These are phyloP conservation scores for Hyaloperonospora arabidopsidis DNA, from an alignment of 352 stramenopile genomes.

Conservation along the genomic window DNA sequence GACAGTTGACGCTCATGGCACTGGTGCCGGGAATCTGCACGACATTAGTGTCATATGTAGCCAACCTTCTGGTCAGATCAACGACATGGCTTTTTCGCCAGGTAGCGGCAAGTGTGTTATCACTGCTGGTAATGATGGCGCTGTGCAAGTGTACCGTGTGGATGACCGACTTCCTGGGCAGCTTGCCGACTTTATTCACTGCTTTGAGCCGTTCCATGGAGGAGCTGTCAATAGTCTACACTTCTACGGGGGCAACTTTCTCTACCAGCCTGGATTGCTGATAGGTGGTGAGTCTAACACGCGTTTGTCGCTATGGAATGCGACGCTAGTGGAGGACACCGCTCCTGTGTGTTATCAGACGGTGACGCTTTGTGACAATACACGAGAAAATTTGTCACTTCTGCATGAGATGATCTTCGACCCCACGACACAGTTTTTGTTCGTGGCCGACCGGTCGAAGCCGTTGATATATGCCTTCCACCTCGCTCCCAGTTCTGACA, in stretches of 20 bases:
- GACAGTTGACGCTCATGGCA: slow-evolving; percentile 31
- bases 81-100: slow-evolving; percentile 69
- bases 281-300: slow-evolving; percentile 65
- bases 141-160: slow-evolving; percentile 76
- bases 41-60: slow-evolving; percentile 62
- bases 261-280: slow-evolving; percentile 43
- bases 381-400: slow-evolving; percentile 20
- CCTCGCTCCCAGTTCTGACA: slow-evolving; percentile 31
- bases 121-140: slow-evolving; percentile 63
- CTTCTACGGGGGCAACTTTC: slow-evolving; percentile 51
- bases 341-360: slow-evolving; percentile 57
- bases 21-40: slow-evolving; percentile 49
- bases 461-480: slow-evolving; percentile 68
- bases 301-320: slow-evolving; percentile 33
- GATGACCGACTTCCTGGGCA: slow-evolving; percentile 38
- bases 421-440: slow-evolving; percentile 61
- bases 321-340: slow-evolving; percentile 44
- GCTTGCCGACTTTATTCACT: slow-evolving; percentile 56
- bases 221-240: slow-evolving; percentile 61
- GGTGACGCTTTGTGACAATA: slow-evolving; percentile 37
- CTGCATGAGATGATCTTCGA: slow-evolving; percentile 66
- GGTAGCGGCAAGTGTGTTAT: slow-evolving; percentile 46
- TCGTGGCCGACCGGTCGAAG: slow-evolving; percentile 60
- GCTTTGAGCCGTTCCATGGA: slow-evolving; percentile 72
- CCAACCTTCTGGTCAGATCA: slow-evolving; percentile 62